Evolutionary conservation across 2,329 filamentous ascomycete genomes (phyloP), one percentile per base, ranked within the genome.

Genomic region (Penicillium sp.): DNA sequence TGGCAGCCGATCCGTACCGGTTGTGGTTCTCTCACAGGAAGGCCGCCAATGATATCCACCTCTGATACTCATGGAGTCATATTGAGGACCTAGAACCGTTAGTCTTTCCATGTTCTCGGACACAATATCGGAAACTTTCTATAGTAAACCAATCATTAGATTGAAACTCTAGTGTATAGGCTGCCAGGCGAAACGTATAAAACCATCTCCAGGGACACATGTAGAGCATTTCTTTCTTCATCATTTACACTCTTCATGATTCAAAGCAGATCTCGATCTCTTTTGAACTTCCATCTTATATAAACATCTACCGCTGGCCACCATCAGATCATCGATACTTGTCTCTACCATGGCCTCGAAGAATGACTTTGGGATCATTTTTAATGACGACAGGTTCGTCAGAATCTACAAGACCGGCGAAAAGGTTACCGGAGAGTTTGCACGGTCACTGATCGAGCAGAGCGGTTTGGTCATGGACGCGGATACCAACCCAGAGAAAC

Each of bases 381-480:
- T 63, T 51, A 55, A 56, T 14, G 51, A 57, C 30, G 44, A 62
- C 30, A 48, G 46, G 4, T 66, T 68, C 41, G 62, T 60, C 35
- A 48, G 45, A 5, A 45, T 54, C 2, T 72, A 71, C 55, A 61
- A 63, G 28, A 49, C 54, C 5, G 67, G 57, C 6, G 71, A 73
- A 47, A 56, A 55, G 14, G 40, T 68, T 11, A 72, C 70, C 0
- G 63, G 65, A 0, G 48, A 55, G 13, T 73, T 66, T 39, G 70
- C 63, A 5, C 45, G 58, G 7, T 30, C 50, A 7, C 62, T 74
- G 9, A 48, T 73, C 28, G 52, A 65, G 5, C 64, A 68, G 28
- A 63, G 64, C 38, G 63, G 63, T 11, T 31, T 74, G 4, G 16
- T 48, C 20, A 31, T 35, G 4, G n/a, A 53, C 4, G 48, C 60